Evolutionary conservation across 805 yeast species (phyloP), one percentile per base, ranked within the genome.

Genomic region (Monosporozyma solicola): DNA sequence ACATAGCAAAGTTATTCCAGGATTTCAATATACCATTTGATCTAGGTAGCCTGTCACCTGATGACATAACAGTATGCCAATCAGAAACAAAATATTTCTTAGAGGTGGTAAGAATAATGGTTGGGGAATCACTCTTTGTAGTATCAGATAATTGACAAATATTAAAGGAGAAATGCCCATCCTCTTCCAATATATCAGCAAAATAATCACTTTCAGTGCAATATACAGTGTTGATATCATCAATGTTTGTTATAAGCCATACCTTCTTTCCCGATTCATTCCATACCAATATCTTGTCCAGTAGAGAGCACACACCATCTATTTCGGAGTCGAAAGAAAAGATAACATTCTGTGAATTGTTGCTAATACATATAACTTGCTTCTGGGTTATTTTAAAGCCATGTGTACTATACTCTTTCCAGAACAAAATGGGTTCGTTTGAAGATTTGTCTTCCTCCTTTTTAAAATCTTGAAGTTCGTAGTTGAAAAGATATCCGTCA

Each of bases 211-310:
- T 5, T 5, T 13, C 10, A 24, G 10, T 15, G 25, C 16, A 24
- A 43, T 15, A 8, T 24, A 43, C 13, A 9, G 29, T 13, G 5
- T 43, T 29, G 13, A 24, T 24, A 8, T 13, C 11, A 8, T 43
- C 31, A 11, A 43, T 43, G 13, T 43, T 10, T 22, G 24, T 5
- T 5, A 43, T 3, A 43, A 24, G 51, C 49, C 46, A 44, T 11
- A 54, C 35, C 7, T 25, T n/a, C 3, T 47, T 49, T 35, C 5
- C 27, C 3, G 39, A 33, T 16, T n/a, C 16, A 35, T 49, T 51
- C 54, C 51, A 52, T 3, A 51, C 6, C 11, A 49, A 27, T 11
- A 54, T 16, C 3, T 41, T 43, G 11, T 53, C 52, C 5, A 22
- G 9, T 25, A 27, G 5, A 7, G 32, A 49, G 9, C 16, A 2